Conservation (phyloP, 2,329 filamentous ascomycete species). For the Diaporthe capsici region DNA sequence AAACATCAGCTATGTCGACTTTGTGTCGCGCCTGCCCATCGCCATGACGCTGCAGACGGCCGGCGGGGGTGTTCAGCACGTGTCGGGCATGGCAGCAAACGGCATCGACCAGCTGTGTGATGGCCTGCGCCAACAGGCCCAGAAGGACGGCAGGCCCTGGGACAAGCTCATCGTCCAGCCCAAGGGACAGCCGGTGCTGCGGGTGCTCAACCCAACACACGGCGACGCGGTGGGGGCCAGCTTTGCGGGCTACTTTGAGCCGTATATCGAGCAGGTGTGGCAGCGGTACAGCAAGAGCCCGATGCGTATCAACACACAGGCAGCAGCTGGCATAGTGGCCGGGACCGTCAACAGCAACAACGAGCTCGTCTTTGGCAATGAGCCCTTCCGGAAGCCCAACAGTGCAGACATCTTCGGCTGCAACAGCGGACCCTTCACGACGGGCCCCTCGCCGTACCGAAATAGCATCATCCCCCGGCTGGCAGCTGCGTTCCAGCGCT, state of each 20-base stretch:
- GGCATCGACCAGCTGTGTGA: constrained; percentile 70
- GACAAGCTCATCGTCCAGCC: constrained; percentile 64
- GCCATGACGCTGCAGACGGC: constrained; percentile 62
- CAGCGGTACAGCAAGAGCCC: constrained; percentile 51
- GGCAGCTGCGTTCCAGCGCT: constrained; percentile 68
- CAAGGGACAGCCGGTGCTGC: constrained; percentile 50
- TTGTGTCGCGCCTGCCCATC: constrained; percentile 69
- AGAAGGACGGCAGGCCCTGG: constrained; percentile 72
- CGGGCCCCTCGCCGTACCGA: constrained; percentile 54
- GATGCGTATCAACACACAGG: constrained; percentile 76
- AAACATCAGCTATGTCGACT: constrained; percentile 78
- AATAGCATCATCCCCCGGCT: constrained; percentile 62
- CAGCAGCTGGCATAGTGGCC: constrained; percentile 65
- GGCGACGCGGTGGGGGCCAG: constrained; percentile 57
- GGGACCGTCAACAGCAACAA: constrained; percentile 62
- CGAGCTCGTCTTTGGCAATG: constrained; percentile 54
- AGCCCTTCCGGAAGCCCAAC: constrained; percentile 68
- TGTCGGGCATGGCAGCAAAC: constrained; percentile 70
- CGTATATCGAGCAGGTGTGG: constrained; percentile 60
- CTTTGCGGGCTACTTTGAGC: constrained; percentile 61
- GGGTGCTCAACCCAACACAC: constrained; percentile 62
- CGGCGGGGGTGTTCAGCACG: constrained; percentile 59
- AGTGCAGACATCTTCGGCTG: constrained; percentile 77
- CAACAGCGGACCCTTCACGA: constrained; percentile 73
- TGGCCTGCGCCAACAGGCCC: constrained; percentile 68